phyloP scores from a whole-genome alignment of 2,329 filamentous ascomycete species.

The Capronia coronata region DNA sequence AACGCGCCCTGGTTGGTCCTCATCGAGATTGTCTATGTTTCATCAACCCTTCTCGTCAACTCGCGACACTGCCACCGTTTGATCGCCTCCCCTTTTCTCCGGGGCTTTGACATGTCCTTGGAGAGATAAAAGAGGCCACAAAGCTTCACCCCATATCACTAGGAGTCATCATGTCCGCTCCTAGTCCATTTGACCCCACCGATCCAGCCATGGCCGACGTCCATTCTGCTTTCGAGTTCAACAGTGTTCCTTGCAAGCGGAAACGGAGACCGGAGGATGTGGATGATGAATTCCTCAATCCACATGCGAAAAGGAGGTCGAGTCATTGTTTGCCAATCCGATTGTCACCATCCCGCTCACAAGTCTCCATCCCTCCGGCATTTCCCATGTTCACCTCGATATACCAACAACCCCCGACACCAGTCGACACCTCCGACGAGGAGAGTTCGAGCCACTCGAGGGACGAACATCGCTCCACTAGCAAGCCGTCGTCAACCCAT shows the following conservation, averaged over 20 bases:
- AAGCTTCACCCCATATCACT: background rate
- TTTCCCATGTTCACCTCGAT: slow-evolving; percentile 22
- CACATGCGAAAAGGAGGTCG: slow-evolving; percentile 15
- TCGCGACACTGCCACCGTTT: slow-evolving; percentile 25
- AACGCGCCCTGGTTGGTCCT: slow-evolving; percentile 23
- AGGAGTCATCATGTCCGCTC: slow-evolving; percentile 11
- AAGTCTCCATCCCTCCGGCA: slow-evolving; percentile 14
- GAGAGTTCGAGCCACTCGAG: slow-evolving; percentile 13
- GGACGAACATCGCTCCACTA: slow-evolving; percentile 8
- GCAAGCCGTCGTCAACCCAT: slow-evolving; percentile 1
- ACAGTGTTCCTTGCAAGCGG: slow-evolving; percentile 16
- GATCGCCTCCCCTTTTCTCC: slow-evolving; percentile 21
- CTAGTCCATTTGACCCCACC: slow-evolving; percentile 5
- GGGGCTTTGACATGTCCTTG: slow-evolving; percentile 11
- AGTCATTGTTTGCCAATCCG: slow-evolving; percentile 21
- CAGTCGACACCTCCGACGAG: slow-evolving; percentile 27
- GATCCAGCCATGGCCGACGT: slow-evolving; percentile 18
- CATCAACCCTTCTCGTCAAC: slow-evolving; percentile 17
- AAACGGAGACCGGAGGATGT: slow-evolving; percentile 13
- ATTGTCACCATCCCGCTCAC: slow-evolving; percentile 18
- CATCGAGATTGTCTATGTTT: slow-evolving; percentile 23
- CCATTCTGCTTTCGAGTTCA: slow-evolving; percentile 13
- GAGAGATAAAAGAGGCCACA: slow-evolving; percentile 18
- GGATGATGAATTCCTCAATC: slow-evolving; percentile 7
- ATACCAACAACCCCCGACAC: slow-evolving; percentile 25